These are phyloP conservation scores for Pyrenophora teres DNA, from an alignment of 2,329 filamentous ascomycete genomes.

Conservation along the genomic window DNA sequence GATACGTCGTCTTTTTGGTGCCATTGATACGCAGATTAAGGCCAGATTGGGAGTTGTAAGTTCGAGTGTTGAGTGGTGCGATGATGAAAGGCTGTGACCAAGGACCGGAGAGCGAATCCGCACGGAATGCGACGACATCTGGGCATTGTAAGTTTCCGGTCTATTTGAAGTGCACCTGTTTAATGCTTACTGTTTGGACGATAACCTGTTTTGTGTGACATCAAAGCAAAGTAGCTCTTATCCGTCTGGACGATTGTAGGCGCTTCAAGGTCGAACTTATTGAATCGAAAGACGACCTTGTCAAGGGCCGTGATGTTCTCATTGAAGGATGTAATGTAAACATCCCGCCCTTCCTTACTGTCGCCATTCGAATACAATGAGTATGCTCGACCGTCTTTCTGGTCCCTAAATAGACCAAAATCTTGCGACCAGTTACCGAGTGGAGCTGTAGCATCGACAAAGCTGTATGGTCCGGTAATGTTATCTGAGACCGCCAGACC, in stretches of 20 bases:
- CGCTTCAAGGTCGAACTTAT: conserved; percentile 65
- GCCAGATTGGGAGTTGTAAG: conserved; percentile 60
- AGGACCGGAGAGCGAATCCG: conserved; percentile 56
- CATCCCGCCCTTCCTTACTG: conserved; percentile 58
- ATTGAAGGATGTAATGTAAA: conserved; percentile 62
- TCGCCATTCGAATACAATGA: conserved; percentile 66
- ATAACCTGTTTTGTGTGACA: conserved; percentile 68
- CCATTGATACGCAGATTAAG: conserved; percentile 57
- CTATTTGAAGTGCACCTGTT: no score
- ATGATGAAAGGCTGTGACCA: conserved; percentile 63
- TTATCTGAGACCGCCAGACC: conserved; percentile 60
- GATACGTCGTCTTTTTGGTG: conserved; percentile 55
- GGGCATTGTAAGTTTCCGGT: conserved; percentile 4
- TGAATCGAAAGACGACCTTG: conserved; percentile 59
- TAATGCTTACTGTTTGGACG: conserved; percentile 57
- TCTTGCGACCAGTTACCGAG: conserved; percentile 68
- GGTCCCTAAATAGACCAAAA: conserved; percentile 65
- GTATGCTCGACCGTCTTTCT: conserved; percentile 61
- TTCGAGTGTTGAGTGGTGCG: conserved; percentile 56
- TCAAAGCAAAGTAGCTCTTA: conserved; percentile 63
- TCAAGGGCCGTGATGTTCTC: conserved; percentile 58
- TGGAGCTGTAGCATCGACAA: conserved; percentile 59
- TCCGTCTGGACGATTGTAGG: conserved; percentile 66
- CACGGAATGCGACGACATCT: conserved; percentile 62
- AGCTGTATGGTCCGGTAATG: conserved; percentile 60